Evolutionary conservation across 768 basidiomycete species (phyloP).

Genomic region (Pulveroboletus frians): DNA sequence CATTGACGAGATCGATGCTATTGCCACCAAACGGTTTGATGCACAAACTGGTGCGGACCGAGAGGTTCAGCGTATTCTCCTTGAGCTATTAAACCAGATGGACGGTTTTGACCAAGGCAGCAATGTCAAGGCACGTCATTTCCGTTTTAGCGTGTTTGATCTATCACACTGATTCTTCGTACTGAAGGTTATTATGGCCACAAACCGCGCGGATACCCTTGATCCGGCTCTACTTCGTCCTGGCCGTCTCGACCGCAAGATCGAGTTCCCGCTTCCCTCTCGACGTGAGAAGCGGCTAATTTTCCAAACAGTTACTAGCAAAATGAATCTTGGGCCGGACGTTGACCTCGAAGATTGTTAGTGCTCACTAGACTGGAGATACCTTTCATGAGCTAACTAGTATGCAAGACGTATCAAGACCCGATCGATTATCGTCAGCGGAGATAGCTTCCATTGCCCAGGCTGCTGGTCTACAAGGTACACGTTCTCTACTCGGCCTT

Average conservation of each 20-base stretch:
- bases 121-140: constrained; percentile 79
- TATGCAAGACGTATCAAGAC: constrained; percentile 83
- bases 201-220: constrained; percentile 95
- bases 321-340: constrained; percentile 98
- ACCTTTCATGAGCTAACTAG: constrained; percentile 9
- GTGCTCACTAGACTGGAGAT: constrained; percentile 27
- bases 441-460: constrained; percentile 95
- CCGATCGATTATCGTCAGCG: constrained; percentile 91
- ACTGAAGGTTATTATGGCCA: constrained; percentile 95
- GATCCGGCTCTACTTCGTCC: constrained; percentile 97
- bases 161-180: neutral
- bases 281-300: constrained; percentile 93
- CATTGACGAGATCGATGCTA: constrained; percentile 98
- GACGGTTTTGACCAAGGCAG: constrained; percentile 99
- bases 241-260: constrained; percentile 96
- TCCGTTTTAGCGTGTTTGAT: neutral
- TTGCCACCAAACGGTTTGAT: constrained; percentile 99
- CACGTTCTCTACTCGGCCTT: neutral
- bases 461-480: constrained; percentile 95
- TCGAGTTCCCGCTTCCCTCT: constrained; percentile 95
- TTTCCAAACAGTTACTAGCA: constrained; percentile 94
- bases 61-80: constrained; percentile 96
- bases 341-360: constrained; percentile 97
- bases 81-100: constrained; percentile 98
- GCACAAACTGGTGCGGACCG: constrained; percentile 98